Evolutionary conservation across 2,329 filamentous ascomycete species (phyloP), one percentile per base, ranked within the genome.

Genomic region (Fusarium coicis): DNA sequence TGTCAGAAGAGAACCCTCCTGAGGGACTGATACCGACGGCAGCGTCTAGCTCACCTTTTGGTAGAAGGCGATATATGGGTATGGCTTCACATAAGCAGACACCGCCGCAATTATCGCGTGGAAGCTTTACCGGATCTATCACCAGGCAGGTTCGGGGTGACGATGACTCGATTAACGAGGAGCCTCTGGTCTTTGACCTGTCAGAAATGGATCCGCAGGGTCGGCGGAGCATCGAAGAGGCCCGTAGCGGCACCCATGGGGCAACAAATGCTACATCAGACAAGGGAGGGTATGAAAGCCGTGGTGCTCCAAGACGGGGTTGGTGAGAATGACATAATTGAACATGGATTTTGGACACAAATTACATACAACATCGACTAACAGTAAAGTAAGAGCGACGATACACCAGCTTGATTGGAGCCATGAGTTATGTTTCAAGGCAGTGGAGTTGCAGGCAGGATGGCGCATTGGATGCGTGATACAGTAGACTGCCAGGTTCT

Each of bases 101-200:
- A 5, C 83, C 85, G 15, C 83, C 84, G 2, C 83, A 84, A 30
- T 85, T 84, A 36, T 83, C 83, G 8, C 80, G 85, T 28, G 85
- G 84, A 37, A 87, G 85, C 71, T 85, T 86, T 67, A 80, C 79
- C 4, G 83, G 84, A 30, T 84, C 83, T 5, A 79, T 78, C 16
- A 79, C 79, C 34, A 78, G 84, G n/a, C 76, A 83, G 23, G 78
- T 76, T 9, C 82, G 84, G 9, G 83, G 79, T n/a, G 84, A 86
- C 30, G 83, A 85, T 49, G 84, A 85, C 57, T 88, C 88, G 10
- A 81, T 85, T 30, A 90, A 92, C 67, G 92, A 93, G 61, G 92
- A 94, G 76, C 91, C 90, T 1, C 80, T 94, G 15, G 85, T 94
- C 15, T 94, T 94, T 80, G 90, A 92, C 71, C 90, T 94, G 85